Base-by-base conservation (phyloP, 192 early-diverging fungal species). In the Nowakowskiella sp. region DNA sequence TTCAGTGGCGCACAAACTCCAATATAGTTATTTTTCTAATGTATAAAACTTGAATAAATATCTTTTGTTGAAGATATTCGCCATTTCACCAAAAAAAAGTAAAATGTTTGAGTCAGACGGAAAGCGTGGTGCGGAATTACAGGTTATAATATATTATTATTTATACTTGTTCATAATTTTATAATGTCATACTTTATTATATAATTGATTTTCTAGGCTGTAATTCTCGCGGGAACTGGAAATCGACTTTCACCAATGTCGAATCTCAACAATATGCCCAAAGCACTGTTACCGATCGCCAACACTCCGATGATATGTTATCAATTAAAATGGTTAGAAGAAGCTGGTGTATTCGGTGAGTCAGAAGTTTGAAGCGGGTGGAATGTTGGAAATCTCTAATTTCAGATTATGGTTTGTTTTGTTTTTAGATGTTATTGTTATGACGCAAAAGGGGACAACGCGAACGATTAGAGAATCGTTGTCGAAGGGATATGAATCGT, bases 261-360 rank as follows among this genome's bases (percentile, higher is more conserved):
- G 4, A 86, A 90, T 50, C 85, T 84, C 43, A 77, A 82, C 39
- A 87, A 81, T 62, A 64, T 86, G 57, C 92, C 96, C 42, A 97
- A 99, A 66, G 92, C 92, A 1, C 76, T 94, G 34, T 74, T 99
- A 29, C 96, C 96, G 2, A 71, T 97, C 31, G 92, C 86, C 1
- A 94, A 94, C 62, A 85, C 86, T 62, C 96, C 96, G 46, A 90
- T 97, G 83, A 81, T 99, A 56, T 82, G 84, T 58, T 92, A 99
- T 61, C 82, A 85, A 21, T 71, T 99, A 36, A 81, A 94, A 50
- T 97, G 96, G 94, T 76, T 99, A 2, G 92, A 96, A 61, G 70
- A 73, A 31, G 88, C 91, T 9, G 83, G 83, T 47, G 80, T 93
- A 39, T 53, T 52, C 36, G 60, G 65, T 65, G n/a, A n/a, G n/a